Percentiles rank a stretch among this genome's conserved stretches.
These are phyloP conservation scores for Ajuga reptans DNA, from an alignment of 305 asterid genomes.

Conservation along the genomic window DNA sequence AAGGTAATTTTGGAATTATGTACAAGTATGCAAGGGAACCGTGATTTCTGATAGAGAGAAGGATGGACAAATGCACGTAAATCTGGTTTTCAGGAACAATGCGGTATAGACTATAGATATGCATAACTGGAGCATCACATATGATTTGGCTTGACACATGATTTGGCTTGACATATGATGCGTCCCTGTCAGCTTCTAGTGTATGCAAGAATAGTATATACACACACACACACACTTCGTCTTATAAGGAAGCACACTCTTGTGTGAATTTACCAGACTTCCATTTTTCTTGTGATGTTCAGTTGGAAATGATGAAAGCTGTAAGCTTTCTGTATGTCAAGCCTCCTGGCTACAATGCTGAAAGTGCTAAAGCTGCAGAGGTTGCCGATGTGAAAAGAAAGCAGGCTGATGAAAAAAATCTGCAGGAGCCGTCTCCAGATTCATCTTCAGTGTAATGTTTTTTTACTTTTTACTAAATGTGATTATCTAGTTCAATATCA, in stretches of 20 bases:
- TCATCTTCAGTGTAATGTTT: slow-evolving; percentile 49
- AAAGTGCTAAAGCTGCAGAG: slow-evolving; percentile 98
- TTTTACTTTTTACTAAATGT: neutral
- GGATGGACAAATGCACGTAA: neutral
- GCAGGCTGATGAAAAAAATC: slow-evolving; percentile 29
- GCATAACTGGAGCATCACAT: neutral
- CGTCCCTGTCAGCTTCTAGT: neutral
- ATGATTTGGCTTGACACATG: neutral
- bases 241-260: neutral
- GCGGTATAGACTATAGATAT: neutral
- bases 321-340: slow-evolving; percentile 95
- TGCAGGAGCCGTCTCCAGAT: slow-evolving; percentile 31
- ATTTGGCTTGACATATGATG: neutral
- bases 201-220: neutral
- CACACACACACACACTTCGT: neutral
- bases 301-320: slow-evolving; percentile 97
- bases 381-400: slow-evolving; percentile 50
- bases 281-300: slow-evolving; percentile 18
- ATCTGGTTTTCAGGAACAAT: neutral
- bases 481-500: neutral
- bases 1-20: slow-evolving; percentile 42
- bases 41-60: neutral
- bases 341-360: slow-evolving; percentile 95
- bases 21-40: neutral
- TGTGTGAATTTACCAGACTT: slow-evolving; percentile 16